Conservation (phyloP, 2,329 filamentous ascomycete genomes). For the Cladosporium sp. region DNA sequence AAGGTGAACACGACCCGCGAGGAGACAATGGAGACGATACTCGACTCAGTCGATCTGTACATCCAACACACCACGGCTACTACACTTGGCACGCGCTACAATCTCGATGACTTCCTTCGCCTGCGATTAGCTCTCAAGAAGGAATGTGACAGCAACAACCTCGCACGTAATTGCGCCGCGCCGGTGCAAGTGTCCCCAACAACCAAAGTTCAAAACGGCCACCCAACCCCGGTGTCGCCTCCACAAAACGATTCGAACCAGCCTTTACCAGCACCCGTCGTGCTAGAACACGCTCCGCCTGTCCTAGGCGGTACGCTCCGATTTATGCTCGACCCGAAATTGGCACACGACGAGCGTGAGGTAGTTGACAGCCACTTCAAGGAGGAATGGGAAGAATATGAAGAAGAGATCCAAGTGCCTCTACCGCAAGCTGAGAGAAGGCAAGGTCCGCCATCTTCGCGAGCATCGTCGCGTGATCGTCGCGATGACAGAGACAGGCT, state of each 20-base stretch:
- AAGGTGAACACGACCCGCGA: constrained; percentile 42
- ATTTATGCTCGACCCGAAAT: constrained; percentile 80
- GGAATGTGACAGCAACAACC: constrained; percentile 62
- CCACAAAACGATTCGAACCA: constrained; percentile 22
- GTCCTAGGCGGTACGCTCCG: constrained; percentile 63
- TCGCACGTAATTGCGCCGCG: constrained; percentile 56
- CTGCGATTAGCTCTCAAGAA: constrained; percentile 84
- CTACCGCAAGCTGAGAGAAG: constrained; percentile 20
- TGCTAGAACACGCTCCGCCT: constrained; percentile 1
- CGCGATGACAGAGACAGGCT: constrained; percentile 12
- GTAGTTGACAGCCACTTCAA: constrained; percentile 65
- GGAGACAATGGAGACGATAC: constrained; percentile 67
- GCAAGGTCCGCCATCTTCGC: constrained; percentile 14
- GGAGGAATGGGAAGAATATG: constrained; percentile 71
- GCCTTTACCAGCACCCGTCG: constrained; percentile 13
- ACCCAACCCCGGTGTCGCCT: constrained; percentile 33
- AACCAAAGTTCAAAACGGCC: constrained; percentile 24
- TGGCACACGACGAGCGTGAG: constrained; percentile 67
- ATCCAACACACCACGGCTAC: constrained; percentile 76
- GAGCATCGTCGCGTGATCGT: constrained; percentile 9
- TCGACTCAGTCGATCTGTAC: constrained; percentile 89
- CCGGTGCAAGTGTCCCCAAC: constrained; percentile 18
- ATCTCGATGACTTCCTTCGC: constrained; percentile 74
- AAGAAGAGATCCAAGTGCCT: constrained; percentile 66
- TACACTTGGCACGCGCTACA: constrained; percentile 66